Evolutionary conservation across 768 basidiomycete genomes (phyloP), one percentile per base, ranked within the genome.

Genomic region (Filobasidium floriforme): DNA sequence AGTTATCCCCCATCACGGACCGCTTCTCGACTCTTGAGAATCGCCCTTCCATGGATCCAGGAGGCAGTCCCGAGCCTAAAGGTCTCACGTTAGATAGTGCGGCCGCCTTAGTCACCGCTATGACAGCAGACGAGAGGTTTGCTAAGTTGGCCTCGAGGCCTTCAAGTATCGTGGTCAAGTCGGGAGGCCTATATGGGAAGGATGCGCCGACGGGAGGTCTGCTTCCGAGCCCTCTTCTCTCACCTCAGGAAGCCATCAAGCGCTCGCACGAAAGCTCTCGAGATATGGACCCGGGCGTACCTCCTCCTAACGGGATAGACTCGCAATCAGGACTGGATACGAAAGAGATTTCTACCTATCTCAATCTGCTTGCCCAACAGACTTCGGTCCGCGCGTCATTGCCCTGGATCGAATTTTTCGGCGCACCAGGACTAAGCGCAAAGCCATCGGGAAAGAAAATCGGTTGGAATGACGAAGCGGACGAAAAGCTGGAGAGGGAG

Each of bases 91-190:
- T 57, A 15, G 54, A 57, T 15, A 57, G 54, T 32, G 54, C 54
- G 18, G 22, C 54, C 15, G 54, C 54, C n/a, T n/a, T 57, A 15
- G 54, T 57, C 54, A 57, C 54, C 18, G 54, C 54, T 15, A 57
- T 57, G 54, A 26, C 54, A 2, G 22, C 24, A 14, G 26, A 28
- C 24, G 24, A 57, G 24, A 24, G 54, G 22, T 57, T 57, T 57
- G 54, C 54, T 4, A 57, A 57, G 54, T 9, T 26, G 15, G 54
- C 54, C 14, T 57, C 54, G 24, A 57, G 54, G 26, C 54, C 54
- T 15, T 24, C 22, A 4, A 57, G 54, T 32, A 57, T 57, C 12
- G 54, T 57, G 24, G 29, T 57, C 2, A 32, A 57, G 22, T 57
- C 54, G 29, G 54, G 54, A 19, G 54, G 54, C 5, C 54, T 57